Conservation (phyloP, 371 early-diverging fungal genomes). For the Syncephalastrum racemosum region DNA sequence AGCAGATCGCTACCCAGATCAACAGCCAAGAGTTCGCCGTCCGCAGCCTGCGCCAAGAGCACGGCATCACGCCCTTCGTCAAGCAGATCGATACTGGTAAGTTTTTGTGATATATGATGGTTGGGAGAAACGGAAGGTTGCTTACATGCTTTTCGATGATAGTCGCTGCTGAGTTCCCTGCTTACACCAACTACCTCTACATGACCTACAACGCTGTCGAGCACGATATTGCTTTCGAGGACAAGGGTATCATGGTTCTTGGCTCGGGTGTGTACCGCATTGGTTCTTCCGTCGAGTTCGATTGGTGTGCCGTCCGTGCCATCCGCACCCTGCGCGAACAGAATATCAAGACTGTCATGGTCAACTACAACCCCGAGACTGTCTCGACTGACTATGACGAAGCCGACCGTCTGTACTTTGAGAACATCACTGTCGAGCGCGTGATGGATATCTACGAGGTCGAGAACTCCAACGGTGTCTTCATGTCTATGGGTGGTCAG, state of each 20-base stretch:
- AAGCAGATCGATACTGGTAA: slow-evolving; percentile 93
- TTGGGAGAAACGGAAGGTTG: neutral
- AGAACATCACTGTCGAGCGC: slow-evolving; percentile 87
- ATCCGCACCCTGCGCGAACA: slow-evolving; percentile 78
- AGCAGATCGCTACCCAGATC: slow-evolving; percentile 73
- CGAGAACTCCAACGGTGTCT: slow-evolving; percentile 78
- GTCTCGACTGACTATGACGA: slow-evolving; percentile 96
- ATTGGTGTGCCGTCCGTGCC: slow-evolving; percentile 89
- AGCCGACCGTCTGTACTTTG: slow-evolving; percentile 93
- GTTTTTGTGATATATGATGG: neutral
- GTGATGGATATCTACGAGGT: slow-evolving; percentile 91
- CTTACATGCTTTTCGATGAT: slow-evolving; percentile 33
- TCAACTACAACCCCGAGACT: slow-evolving; percentile 98
- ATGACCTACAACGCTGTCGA: slow-evolving; percentile 88
- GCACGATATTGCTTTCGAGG: slow-evolving; percentile 82
- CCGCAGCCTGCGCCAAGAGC: slow-evolving; percentile 61
- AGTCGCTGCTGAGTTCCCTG: slow-evolving; percentile 93
- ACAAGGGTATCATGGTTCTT: slow-evolving; percentile 89
- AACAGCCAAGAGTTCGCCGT: slow-evolving; percentile 61
- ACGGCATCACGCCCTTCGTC: slow-evolving; percentile 80
- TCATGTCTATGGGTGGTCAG: slow-evolving; percentile 92
- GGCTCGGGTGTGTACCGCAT: slow-evolving; percentile 97
- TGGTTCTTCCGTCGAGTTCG: slow-evolving; percentile 93
- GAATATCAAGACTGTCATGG: slow-evolving; percentile 88
- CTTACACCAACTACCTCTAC: slow-evolving; percentile 91